Evolutionary conservation across 2,329 filamentous ascomycete genomes (phyloP).

Genomic region (Hymenotorrendiella dingleyae): DNA sequence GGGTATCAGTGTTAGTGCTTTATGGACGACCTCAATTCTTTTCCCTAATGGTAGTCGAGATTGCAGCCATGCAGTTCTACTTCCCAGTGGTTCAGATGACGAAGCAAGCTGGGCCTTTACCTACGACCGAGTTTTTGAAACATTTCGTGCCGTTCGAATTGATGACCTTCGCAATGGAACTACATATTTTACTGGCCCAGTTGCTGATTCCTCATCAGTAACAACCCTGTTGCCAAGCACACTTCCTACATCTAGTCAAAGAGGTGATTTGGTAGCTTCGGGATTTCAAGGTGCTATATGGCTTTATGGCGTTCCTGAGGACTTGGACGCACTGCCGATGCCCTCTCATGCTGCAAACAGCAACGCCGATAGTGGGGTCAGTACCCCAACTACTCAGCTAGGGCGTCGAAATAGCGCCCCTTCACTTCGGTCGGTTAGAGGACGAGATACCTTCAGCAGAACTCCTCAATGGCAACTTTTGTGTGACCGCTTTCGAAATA

Average conservation of each 20-base stretch:
- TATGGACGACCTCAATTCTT: conserved; percentile 82
- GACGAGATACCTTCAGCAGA: conserved; percentile 24
- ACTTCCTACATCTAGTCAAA: conserved; percentile 60
- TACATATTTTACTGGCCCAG: conserved; percentile 71
- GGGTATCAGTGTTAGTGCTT: conserved; percentile 64
- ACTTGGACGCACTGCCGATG: conserved; percentile 57
- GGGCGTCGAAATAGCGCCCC: conserved; percentile 28
- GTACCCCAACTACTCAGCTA: conserved; percentile 20
- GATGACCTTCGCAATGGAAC: conserved; percentile 71
- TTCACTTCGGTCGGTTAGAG: conserved; percentile 22
- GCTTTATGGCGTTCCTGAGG: conserved; percentile 73
- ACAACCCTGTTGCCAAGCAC: conserved; percentile 62
- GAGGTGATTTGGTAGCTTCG: conserved; percentile 66
- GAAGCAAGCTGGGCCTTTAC: conserved; percentile 73
- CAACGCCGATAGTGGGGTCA: conserved; percentile 28
- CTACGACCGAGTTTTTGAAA: conserved; percentile 71
- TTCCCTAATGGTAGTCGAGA: conserved; percentile 77
- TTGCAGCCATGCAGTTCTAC: conserved; percentile 69
- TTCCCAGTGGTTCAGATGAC: conserved; percentile 41
- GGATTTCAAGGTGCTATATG: conserved; percentile 71
- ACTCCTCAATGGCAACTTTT: conserved; percentile 64
- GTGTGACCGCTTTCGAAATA: conserved; percentile 63
- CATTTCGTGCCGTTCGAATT: conserved; percentile 69
- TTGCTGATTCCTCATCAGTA: conserved; percentile 44
- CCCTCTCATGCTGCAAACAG: conserved; percentile 24